Conservation (phyloP, 768 basidiomycete genomes). For the Kwoniella dendrophila region DNA sequence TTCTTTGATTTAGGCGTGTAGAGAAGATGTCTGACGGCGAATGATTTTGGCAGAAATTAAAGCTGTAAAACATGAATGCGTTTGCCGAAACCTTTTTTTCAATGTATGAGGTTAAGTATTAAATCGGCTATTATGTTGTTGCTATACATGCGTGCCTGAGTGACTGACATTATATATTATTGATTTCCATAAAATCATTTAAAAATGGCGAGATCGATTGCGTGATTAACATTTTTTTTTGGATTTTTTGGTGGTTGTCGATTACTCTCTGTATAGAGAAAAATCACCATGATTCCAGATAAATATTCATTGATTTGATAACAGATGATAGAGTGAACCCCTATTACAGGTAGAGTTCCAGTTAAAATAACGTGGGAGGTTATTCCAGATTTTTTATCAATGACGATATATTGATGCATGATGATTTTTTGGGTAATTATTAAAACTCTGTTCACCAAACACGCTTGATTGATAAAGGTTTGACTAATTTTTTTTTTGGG, state of each 20-base stretch:
- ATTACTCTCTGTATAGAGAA: neutral
- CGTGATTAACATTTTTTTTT: conserved; percentile 10
- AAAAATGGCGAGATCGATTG: conserved; percentile 28
- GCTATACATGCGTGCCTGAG: too few relatives aligned
- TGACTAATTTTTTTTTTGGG: too few relatives aligned
- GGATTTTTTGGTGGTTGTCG: neutral
- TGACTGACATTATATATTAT: too few relatives aligned
- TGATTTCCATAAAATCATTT: too few relatives aligned
- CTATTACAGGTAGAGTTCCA: neutral
- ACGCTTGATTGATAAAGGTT: neutral
- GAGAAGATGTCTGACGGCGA: too few relatives aligned
- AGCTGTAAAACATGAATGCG: too few relatives aligned
- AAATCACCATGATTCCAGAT: conserved; percentile 13
- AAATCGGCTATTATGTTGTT: neutral
- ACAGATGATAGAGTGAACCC: neutral
- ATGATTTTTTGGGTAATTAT: too few relatives aligned
- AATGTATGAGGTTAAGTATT: too few relatives aligned
- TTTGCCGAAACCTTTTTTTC: too few relatives aligned
- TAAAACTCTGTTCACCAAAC: neutral
- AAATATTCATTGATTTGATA: neutral
- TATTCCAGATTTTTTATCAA: conserved; percentile 4
- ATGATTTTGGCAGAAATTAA: too few relatives aligned
- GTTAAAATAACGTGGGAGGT: neutral
- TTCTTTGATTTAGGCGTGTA: too few relatives aligned
- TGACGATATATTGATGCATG: conserved; percentile 1